Percentiles rank a stretch among this genome's conserved stretches.
These are phyloP conservation scores for Alternaria conjuncta DNA, from an alignment of 2,329 filamentous ascomycete genomes.

Conservation along the genomic window DNA sequence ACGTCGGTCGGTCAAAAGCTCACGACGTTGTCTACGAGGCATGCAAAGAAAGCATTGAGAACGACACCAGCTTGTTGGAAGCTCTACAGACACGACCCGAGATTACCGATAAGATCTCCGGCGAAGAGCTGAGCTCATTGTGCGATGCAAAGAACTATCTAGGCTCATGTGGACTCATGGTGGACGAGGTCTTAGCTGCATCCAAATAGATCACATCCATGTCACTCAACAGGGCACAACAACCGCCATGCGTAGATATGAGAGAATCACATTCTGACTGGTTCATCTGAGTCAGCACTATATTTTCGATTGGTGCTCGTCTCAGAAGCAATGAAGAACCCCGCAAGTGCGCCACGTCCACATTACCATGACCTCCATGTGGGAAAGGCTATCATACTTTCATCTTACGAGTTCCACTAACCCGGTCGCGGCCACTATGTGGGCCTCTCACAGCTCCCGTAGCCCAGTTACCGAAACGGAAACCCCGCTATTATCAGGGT, in stretches of 20 bases:
- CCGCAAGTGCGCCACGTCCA: conserved; percentile 19
- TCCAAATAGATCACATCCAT: conserved; percentile 26
- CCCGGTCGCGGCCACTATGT: conserved; percentile 23
- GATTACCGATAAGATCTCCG: conserved; percentile 53
- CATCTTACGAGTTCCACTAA: conserved; percentile 24
- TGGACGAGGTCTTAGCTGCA: conserved; percentile 42
- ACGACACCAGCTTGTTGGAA: conserved; percentile 52
- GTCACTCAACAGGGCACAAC: background rate
- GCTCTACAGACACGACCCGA: conserved; percentile 50
- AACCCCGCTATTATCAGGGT: conserved; percentile 35
- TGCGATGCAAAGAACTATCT: conserved; percentile 62
- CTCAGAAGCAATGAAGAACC: conserved; percentile 4
- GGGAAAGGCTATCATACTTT: background rate
- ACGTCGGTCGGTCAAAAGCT: conserved; percentile 60
- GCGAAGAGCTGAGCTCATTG: conserved; percentile 57
- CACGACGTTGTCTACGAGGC: conserved; percentile 65
- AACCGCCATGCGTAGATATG: background rate
- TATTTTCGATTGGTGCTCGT: background rate
- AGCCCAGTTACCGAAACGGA: conserved; percentile 20
- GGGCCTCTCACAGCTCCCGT: conserved; percentile 23
- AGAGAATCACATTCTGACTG: background rate
- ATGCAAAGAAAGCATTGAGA: conserved; percentile 59
- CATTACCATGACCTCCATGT: conserved; percentile 9
- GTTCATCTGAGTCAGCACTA: conserved; percentile 15
- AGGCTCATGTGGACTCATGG: conserved; percentile 45